Evolutionary conservation across 306 rosid species (phyloP), one percentile per base, ranked within the genome.

Genomic region (Prunus mume): DNA sequence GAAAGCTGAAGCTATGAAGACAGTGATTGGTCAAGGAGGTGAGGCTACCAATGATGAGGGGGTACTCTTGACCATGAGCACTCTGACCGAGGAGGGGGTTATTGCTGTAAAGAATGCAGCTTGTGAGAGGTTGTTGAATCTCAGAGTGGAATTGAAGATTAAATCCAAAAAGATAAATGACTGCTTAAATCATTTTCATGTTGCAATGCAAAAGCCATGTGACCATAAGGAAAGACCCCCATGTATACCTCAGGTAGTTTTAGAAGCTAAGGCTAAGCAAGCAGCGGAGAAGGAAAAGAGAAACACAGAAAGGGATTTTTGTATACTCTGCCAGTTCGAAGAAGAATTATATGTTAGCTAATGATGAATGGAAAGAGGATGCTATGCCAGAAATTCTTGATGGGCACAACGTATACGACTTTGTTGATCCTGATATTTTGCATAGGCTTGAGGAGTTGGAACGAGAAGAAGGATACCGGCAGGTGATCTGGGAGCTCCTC

Each of bases 351-450:
- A 85, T 93, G 65, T 78, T 93, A 55, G 91, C 92, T 57, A n/a
- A 84, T 77, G 98, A 93, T 75, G 97, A 87, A 79, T 91, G 98
- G 98, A 93, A 93, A 79, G 91, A 93, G 74, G 98, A 91, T 65
- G 25, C 80, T 12, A 79, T 88, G 76, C 98, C 98, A 9, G 98
- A 93, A 83, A 91, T 91, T 80, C 77, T 93, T 63, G 98, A 93
- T 80, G 98, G 98, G 24, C 96, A 93, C 82, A 93, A 93, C 51
- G 97, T 91, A 32, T 88, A 81, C 80, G 97, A 93, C 82, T 93
- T 88, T 72, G 66, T 93, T 38, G 97, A 91, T 85, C 88, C 97
- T 55, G 96, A 91, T 69, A 91, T 93, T 78, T 77, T 89, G 6
- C 83, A 63, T 1, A 87, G 97, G 90, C 89, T 93, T 68, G 91